phyloP scores from a whole-genome alignment of 306 rosid species.

The Cajanus cajan region DNA sequence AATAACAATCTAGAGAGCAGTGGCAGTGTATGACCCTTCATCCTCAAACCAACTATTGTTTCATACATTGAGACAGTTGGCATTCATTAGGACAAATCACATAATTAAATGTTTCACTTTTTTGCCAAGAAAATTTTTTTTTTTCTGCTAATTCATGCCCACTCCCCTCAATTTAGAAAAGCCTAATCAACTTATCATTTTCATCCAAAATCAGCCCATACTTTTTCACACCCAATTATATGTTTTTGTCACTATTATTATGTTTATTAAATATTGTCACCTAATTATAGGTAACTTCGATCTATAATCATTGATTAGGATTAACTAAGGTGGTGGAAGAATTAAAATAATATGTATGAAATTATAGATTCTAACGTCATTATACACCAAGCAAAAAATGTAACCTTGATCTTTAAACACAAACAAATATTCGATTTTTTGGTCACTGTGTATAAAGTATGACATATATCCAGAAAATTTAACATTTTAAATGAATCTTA shows the following conservation, averaged over 20 bases:
- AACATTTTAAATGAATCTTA: too few species aligned
- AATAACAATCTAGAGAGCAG: background rate
- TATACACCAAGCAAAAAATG: too few species aligned
- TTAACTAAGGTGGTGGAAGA: too few species aligned
- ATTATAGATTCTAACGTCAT: too few species aligned
- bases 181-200: background rate
- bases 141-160: conserved; percentile 12
- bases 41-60: conserved; percentile 24
- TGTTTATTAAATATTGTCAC: too few species aligned
- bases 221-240: background rate
- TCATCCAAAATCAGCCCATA: background rate
- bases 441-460: too few species aligned
- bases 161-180: background rate
- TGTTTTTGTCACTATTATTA: background rate
- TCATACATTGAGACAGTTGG: conserved; percentile 42
- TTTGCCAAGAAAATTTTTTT: conserved; percentile 9
- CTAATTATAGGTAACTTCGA: too few species aligned
- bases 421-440: too few species aligned
- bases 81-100: conserved; percentile 10
- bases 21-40: background rate
- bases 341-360: too few species aligned
- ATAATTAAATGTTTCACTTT: background rate
- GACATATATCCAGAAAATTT: too few species aligned
- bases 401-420: too few species aligned
- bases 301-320: too few species aligned